Percentiles rank a stretch among this genome's conserved stretches.
These are phyloP conservation scores for Dorcoceras hygrometricum DNA, from an alignment of 257 asterid genomes.

Conservation along the genomic window DNA sequence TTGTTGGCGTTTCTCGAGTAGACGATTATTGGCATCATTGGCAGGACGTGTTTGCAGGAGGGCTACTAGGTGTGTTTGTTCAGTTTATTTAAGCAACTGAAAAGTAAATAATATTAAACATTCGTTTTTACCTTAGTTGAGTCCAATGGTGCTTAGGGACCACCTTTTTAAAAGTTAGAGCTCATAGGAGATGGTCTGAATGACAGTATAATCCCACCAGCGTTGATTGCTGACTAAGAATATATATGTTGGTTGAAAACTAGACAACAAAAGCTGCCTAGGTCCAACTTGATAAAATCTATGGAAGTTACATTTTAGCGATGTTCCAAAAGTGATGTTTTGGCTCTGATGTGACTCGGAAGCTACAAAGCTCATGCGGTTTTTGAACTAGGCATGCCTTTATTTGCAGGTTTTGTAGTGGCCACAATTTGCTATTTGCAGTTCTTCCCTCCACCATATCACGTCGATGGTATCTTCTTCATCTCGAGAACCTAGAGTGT, in stretches of 20 bases:
- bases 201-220: background rate
- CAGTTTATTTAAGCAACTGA: background rate
- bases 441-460: background rate
- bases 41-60: constrained; percentile 90
- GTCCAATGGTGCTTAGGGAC: background rate
- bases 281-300: background rate
- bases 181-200: background rate
- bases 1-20: constrained; percentile 71
- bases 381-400: background rate
- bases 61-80: constrained; percentile 58
- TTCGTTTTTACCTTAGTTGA: too few relatives aligned
- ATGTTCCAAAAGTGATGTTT: background rate
- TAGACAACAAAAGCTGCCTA: background rate
- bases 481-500: background rate
- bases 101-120: background rate
- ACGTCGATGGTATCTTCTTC: background rate
- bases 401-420: background rate
- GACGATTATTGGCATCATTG: constrained; percentile 91
- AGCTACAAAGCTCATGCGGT: too few relatives aligned
- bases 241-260: background rate
- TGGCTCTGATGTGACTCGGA: background rate
- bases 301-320: background rate
- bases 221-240: background rate
- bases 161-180: background rate
- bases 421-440: background rate